phyloP scores from a whole-genome alignment of 2,329 filamentous ascomycete species.

The Xylariomycetidae sp. region DNA sequence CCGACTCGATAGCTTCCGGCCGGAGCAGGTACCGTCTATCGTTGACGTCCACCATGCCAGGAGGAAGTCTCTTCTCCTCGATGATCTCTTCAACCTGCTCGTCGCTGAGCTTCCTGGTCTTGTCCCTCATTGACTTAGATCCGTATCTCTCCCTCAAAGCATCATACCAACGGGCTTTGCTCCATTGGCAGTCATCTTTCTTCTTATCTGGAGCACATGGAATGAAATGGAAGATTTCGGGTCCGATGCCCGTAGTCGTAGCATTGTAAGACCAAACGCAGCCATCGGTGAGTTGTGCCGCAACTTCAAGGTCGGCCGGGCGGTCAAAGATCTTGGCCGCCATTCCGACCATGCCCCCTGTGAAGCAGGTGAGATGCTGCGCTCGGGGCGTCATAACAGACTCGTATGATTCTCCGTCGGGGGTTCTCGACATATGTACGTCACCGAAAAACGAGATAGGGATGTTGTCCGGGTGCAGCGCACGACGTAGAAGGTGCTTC shows the following conservation, averaged over 20 bases:
- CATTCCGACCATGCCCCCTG: constrained; percentile 60
- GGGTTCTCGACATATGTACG: constrained; percentile 24
- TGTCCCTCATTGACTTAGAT: constrained; percentile 5
- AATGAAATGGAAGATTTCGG: constrained; percentile 50
- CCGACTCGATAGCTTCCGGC: constrained; percentile 74
- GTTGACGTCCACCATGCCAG: constrained; percentile 49
- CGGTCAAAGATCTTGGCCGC: constrained; percentile 53
- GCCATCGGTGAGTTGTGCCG: constrained; percentile 53
- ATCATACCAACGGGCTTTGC: constrained; percentile 20
- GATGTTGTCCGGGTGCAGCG: constrained; percentile 35
- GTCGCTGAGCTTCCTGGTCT: constrained; percentile 15
- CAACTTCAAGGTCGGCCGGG: constrained; percentile 49
- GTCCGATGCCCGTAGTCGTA: constrained; percentile 53
- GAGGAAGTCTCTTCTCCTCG: constrained; percentile 39
- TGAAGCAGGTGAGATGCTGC: constrained; percentile 58
- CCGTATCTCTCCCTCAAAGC: constrained; percentile 23
- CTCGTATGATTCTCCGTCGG: constrained; percentile 13
- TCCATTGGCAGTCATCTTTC: constrained; percentile 26
- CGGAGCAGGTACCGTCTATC: constrained; percentile 59
- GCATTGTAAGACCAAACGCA: constrained; percentile 59
- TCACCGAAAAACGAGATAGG: constrained; percentile 45
- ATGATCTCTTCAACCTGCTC: constrained; percentile 30
- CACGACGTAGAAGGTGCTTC: constrained; percentile 36
- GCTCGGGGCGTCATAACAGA: constrained; percentile 28
- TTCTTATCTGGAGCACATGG: constrained; percentile 25